These are phyloP conservation scores for Tulasnella sp. DNA, from an alignment of 768 basidiomycete genomes.

Conservation along the genomic window DNA sequence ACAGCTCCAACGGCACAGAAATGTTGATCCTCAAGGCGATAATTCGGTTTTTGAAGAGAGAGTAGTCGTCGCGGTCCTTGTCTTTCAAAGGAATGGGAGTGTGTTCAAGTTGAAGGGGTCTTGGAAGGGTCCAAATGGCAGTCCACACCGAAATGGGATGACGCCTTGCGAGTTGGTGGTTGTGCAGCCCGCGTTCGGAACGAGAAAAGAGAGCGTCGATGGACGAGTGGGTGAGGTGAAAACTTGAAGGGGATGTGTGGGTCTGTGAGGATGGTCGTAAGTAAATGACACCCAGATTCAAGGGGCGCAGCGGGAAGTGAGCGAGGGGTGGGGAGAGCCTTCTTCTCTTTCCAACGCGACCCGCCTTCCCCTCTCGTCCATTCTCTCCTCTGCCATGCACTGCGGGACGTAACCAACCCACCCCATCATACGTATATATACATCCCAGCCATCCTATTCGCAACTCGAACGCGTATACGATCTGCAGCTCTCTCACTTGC, in stretches of 20 bases:
- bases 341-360: neutral
- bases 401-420: conserved; percentile 3
- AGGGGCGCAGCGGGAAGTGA: conserved; percentile 10
- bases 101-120: neutral
- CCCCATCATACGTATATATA: neutral
- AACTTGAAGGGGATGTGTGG: neutral
- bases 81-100: neutral
- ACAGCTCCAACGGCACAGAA: neutral
- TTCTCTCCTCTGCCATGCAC: neutral
- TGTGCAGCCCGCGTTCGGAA: neutral
- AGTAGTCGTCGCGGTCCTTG: neutral
- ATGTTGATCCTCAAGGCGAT: neutral
- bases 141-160: neutral
- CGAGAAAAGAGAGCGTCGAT: neutral
- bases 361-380: neutral
- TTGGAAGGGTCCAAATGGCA: conserved; percentile 1
- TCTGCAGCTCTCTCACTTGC: neutral
- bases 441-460: too few relatives aligned
- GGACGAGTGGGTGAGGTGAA: neutral
- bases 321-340: neutral
- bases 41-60: neutral
- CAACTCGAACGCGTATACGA: too few relatives aligned
- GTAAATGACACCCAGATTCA: conserved; percentile 11
- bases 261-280: neutral
- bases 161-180: neutral